Conservation (phyloP, 306 rosid species). For the Acacia crassicarpa region DNA sequence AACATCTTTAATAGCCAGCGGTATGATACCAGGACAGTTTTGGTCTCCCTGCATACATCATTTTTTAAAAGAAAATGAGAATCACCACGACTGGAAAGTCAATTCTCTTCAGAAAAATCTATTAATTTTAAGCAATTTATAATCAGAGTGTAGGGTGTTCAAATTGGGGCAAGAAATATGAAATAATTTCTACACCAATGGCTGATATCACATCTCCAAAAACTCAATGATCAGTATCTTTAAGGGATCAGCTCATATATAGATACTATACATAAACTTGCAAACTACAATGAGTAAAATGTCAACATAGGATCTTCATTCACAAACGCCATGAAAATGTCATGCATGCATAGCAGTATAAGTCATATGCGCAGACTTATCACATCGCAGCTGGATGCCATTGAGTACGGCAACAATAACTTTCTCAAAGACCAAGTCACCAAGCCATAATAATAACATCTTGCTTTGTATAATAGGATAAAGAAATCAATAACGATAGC, state of each 20-base stretch:
- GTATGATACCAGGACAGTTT: conserved; percentile 85
- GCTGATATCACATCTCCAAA: conserved; percentile 15
- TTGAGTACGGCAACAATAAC: neutral
- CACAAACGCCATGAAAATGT: neutral
- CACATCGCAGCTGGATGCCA: neutral
- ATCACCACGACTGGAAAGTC: conserved; percentile 18
- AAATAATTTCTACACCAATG: conserved; percentile 5
- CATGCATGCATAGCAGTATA: neutral
- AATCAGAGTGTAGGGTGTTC: neutral
- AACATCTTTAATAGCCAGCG: conserved; percentile 96
- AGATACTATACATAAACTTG: neutral
- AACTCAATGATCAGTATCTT: neutral
- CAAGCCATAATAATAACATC: neutral
- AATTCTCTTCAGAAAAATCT: conserved; percentile 4
- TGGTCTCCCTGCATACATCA: conserved; percentile 84
- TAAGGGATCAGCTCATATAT: neutral
- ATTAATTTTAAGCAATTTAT: conserved; percentile 10
- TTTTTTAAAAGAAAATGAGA: conserved; percentile 26
- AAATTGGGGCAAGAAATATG: neutral
- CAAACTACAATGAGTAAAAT: neutral
- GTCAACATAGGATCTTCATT: neutral
- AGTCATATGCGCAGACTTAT: neutral
- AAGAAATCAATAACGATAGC: neutral
- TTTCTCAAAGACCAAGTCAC: neutral
- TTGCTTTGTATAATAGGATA: neutral